Conservation (phyloP, 1,284 basidiomycete genomes). For the Lentinus polychrous region DNA sequence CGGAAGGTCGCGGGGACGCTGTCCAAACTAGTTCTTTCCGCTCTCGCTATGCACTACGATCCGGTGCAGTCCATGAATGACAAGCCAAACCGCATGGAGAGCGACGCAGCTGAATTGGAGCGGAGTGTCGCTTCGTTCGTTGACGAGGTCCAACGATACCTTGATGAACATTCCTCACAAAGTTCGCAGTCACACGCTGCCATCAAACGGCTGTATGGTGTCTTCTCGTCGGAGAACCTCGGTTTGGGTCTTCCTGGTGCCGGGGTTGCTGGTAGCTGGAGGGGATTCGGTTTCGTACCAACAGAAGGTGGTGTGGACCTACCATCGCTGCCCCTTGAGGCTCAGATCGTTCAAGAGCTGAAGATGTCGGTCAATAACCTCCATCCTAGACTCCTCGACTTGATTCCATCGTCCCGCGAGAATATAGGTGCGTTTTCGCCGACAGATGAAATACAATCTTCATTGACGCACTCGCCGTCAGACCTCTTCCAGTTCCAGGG, state of each 20-base stretch:
- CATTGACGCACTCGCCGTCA: constrained; percentile 7
- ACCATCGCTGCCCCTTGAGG: constrained; percentile 42
- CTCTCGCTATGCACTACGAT: constrained; percentile 72
- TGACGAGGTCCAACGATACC: constrained; percentile 57
- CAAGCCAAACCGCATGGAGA: constrained; percentile 65
- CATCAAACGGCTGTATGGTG: constrained; percentile 55
- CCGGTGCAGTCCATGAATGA: constrained; percentile 54
- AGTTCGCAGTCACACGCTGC: constrained; percentile 21
- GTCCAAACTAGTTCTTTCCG: constrained; percentile 69
- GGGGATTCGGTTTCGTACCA: constrained; percentile 72
- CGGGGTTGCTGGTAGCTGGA: constrained; percentile 64
- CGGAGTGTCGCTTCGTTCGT: constrained; percentile 69
- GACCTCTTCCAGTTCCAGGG: constrained; percentile 24
- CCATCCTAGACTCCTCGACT: constrained; percentile 37
- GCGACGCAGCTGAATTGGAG: constrained; percentile 74
- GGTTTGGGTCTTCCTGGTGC: constrained; percentile 70
- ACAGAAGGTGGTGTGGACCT: constrained; percentile 40
- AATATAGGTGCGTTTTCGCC: neutral
- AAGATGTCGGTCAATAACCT: constrained; percentile 39
- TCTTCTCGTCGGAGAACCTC: constrained; percentile 56
- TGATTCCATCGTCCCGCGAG: neutral
- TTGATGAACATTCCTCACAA: constrained; percentile 31
- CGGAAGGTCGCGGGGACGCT: constrained; percentile 74
- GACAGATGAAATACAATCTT: neutral
- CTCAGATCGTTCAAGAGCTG: constrained; percentile 49